Conservation (phyloP, 768 basidiomycete genomes). For the Termitomyces sp. region DNA sequence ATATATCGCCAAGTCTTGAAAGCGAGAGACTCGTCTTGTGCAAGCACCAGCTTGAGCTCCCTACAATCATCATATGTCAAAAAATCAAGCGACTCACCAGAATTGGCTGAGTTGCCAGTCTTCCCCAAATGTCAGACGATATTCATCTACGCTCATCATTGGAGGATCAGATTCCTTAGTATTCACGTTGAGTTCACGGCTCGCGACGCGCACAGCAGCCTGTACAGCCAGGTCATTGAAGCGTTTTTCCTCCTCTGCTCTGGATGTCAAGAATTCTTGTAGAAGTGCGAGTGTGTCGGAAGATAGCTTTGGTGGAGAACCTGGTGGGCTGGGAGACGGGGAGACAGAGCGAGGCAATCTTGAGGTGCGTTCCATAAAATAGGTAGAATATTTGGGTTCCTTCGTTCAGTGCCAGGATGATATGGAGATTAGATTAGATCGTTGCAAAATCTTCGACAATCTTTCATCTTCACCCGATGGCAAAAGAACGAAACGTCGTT, state of each 20-base stretch:
- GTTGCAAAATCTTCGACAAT: background rate
- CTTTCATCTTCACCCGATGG: slow-evolving; percentile 6
- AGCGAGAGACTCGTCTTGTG: slow-evolving; percentile 9
- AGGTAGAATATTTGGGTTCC: background rate
- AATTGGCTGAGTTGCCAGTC: slow-evolving; percentile 49
- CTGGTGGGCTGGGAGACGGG: slow-evolving; percentile 20
- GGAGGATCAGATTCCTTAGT: slow-evolving; percentile 21
- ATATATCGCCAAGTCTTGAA: background rate
- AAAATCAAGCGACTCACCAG: slow-evolving; percentile 30
- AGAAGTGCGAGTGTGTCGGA: slow-evolving; percentile 33
- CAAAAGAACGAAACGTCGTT: slow-evolving; percentile 26
- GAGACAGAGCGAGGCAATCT: slow-evolving; percentile 21
- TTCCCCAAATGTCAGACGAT: slow-evolving; percentile 35
- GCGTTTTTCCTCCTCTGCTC: slow-evolving; percentile 36
- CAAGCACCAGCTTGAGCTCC: slow-evolving; percentile 1
- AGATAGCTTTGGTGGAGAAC: slow-evolving; percentile 30
- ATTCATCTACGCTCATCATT: slow-evolving; percentile 40
- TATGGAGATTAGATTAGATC: slow-evolving; percentile 1
- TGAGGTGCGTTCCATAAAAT: slow-evolving; percentile 11
- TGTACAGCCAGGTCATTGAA: slow-evolving; percentile 34
- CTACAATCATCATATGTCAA: background rate
- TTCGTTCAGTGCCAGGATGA: background rate
- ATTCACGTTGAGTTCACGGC: slow-evolving; percentile 21
- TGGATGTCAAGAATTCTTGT: slow-evolving; percentile 31
- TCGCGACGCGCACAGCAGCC: slow-evolving; percentile 27